These are phyloP conservation scores for Coelastrella sp. DNA, from an alignment of 139 green algal species.

Conservation along the genomic window DNA sequence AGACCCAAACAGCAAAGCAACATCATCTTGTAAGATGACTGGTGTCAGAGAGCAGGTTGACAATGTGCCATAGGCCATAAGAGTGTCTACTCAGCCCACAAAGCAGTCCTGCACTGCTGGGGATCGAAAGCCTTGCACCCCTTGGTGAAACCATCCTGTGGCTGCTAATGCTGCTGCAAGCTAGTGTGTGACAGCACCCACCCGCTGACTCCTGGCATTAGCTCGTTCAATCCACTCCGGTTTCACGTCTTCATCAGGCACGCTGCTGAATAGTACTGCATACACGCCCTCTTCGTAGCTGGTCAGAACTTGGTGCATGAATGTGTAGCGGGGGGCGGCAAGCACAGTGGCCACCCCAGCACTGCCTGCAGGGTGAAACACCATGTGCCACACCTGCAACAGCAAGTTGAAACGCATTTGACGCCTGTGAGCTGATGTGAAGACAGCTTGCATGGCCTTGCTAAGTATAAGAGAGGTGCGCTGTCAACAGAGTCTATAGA, in stretches of 20 bases:
- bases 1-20: background rate
- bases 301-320: conserved; percentile 45
- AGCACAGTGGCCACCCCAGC: conserved; percentile 33
- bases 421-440: too few relatives aligned
- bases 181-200: background rate
- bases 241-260: conserved; percentile 45
- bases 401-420: background rate
- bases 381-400: conserved; percentile 42
- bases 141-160: too few relatives aligned
- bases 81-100: too few relatives aligned
- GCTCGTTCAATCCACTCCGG: conserved; percentile 43
- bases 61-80: too few relatives aligned
- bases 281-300: conserved; percentile 48
- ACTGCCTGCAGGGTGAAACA: conserved; percentile 46
- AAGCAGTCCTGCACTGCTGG: too few relatives aligned
- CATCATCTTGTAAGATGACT: background rate
- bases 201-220: conserved; percentile 10
- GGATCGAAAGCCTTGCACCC: too few relatives aligned
- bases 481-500: too few relatives aligned
- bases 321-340: conserved; percentile 36
- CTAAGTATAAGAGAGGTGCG: fast-evolving
- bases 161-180: too few relatives aligned
- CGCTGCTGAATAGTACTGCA: conserved; percentile 41
- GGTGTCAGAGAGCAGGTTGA: too few relatives aligned
- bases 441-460: too few relatives aligned